Conservation (phyloP, 2,329 filamentous ascomycete species). For the Fusarium sp. region DNA sequence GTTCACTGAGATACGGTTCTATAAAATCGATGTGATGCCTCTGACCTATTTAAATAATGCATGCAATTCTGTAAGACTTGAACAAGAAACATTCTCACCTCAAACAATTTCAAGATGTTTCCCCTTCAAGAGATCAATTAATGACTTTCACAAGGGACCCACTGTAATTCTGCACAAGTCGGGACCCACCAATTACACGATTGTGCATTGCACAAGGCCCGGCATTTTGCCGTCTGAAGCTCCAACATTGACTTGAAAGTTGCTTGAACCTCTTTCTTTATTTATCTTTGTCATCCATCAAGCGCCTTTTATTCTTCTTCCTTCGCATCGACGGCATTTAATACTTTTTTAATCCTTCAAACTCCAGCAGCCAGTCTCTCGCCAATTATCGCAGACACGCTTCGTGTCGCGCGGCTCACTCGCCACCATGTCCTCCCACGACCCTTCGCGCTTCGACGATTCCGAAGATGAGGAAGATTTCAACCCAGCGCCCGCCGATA, state of each 20-base stretch:
- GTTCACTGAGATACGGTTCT: neutral
- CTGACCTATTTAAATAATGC: accelerated
- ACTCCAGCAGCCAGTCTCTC: neutral
- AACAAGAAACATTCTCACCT: neutral
- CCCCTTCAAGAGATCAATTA: neutral
- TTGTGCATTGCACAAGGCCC: conserved; percentile 22
- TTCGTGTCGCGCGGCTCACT: conserved; percentile 34
- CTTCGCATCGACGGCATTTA: neutral
- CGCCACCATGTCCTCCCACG: conserved; percentile 58
- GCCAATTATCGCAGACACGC: conserved; percentile 22
- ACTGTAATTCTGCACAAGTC: conserved; percentile 2
- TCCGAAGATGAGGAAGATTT: conserved; percentile 88
- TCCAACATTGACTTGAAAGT: conserved; percentile 21
- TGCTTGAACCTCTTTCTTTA: conserved; percentile 20
- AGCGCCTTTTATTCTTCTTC: conserved; percentile 14
- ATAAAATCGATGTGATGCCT: neutral
- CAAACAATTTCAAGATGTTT: neutral
- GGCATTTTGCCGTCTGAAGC: conserved; percentile 36
- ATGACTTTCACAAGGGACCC: neutral
- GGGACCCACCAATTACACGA: conserved; percentile 12
- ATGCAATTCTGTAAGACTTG: neutral
- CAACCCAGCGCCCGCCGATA: conserved; percentile 80
- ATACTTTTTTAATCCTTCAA: conserved; percentile 12
- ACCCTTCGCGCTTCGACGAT: conserved; percentile 64
- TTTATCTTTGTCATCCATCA: conserved; percentile 38